phyloP scores from a whole-genome alignment of 1,139 yeast species.

The Taphrina confusa region DNA sequence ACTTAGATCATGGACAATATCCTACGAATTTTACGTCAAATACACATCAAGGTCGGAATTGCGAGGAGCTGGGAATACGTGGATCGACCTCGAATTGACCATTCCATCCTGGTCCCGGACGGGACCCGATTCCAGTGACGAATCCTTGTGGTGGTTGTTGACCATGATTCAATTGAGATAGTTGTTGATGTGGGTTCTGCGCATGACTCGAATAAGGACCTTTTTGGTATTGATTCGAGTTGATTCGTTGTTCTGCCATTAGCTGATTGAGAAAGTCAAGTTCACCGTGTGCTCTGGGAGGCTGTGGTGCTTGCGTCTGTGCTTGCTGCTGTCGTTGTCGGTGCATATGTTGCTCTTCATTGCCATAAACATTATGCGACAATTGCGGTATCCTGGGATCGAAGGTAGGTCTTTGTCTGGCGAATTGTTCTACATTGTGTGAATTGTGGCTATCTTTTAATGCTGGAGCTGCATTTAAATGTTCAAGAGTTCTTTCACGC shows the following conservation, averaged over 20 bases:
- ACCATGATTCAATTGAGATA: not conserved
- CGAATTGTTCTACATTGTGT: not conserved
- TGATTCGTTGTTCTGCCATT: constrained; percentile 7
- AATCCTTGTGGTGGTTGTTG: constrained; percentile 1
- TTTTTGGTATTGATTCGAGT: not conserved
- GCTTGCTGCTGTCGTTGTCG: not conserved
- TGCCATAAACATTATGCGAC: not conserved
- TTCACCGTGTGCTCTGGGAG: constrained; percentile 3
- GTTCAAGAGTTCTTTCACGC: too few relatives aligned
- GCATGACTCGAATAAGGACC: not conserved
- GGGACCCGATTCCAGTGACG: constrained; percentile 19
- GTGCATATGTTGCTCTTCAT: not conserved
- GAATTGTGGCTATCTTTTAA: not conserved
- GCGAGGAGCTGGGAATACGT: constrained; percentile 6
- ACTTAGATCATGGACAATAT: too few relatives aligned
- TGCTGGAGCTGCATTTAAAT: not conserved
- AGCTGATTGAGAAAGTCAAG: constrained; percentile 2
- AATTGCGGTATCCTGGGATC: not conserved
- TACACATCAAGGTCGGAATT: not conserved
- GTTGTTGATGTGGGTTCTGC: constrained; percentile 2
- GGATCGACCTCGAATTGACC: constrained; percentile 19
- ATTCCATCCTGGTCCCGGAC: constrained; percentile 23
- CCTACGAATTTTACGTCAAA: not conserved
- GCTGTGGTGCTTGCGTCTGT: constrained; percentile 4
- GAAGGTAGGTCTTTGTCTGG: not conserved